Evolutionary conservation across 2,329 filamentous ascomycete species (phyloP).

Genomic region (Alternaria conjuncta): DNA sequence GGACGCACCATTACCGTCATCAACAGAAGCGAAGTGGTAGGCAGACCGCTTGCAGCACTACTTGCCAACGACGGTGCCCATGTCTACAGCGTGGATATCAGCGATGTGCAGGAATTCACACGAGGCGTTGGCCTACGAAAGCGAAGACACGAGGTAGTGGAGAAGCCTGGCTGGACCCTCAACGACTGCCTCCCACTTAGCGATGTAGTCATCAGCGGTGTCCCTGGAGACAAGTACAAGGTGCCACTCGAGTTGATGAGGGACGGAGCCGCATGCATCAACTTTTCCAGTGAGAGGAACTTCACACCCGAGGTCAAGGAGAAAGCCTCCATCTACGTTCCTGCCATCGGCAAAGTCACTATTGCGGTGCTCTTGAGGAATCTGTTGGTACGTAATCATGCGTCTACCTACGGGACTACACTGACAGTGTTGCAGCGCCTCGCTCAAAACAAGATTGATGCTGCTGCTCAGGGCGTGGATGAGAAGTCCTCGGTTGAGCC

Average conservation of each 20-base stretch:
- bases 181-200: conserved; percentile 84
- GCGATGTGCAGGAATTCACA: conserved; percentile 89
- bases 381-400: conserved; percentile 70
- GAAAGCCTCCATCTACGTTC: conserved; percentile 95
- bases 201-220: conserved; percentile 93
- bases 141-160: conserved; percentile 82
- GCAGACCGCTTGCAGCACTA: conserved; percentile 87
- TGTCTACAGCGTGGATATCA: conserved; percentile 94
- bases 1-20: conserved; percentile 96
- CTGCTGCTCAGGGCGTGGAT: conserved; percentile 30
- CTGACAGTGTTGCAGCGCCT: conserved; percentile 48
- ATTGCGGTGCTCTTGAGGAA: conserved; percentile 92
- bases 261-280: conserved; percentile 96
- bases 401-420: not conserved
- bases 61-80: conserved; percentile 95
- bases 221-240: conserved; percentile 88
- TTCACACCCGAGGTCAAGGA: conserved; percentile 91
- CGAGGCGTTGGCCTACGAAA: conserved; percentile 87
- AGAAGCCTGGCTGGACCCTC: conserved; percentile 79
- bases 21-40: conserved; percentile 95
- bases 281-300: conserved; percentile 96
- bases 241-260: conserved; percentile 82
- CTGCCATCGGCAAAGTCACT: conserved; percentile 96
- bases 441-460: conserved; percentile 51
- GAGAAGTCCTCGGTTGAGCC: conserved; percentile 28